Percentiles rank a stretch among this genome's conserved stretches.
Evolutionary conservation across 495 filamentous ascomycete species (phyloP).

Genomic region (Copromyces sp.): DNA sequence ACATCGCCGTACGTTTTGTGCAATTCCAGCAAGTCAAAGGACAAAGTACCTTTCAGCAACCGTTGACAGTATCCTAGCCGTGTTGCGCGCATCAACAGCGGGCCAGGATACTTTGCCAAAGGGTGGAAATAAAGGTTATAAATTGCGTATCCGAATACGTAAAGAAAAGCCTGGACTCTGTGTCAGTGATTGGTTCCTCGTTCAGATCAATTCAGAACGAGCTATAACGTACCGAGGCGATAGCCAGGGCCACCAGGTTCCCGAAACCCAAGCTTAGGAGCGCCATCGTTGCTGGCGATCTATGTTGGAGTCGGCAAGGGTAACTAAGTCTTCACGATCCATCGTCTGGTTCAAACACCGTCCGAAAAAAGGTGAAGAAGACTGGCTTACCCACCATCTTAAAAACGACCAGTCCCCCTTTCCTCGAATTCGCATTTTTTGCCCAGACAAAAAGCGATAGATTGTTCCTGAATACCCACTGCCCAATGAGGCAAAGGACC

Average conservation of each 20-base stretch:
- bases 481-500: background rate
- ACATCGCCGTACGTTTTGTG: conserved; percentile 42
- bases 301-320: background rate
- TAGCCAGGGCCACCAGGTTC: conserved; percentile 1
- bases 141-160: conserved; percentile 11
- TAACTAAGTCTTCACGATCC: background rate
- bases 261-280: conserved; percentile 1
- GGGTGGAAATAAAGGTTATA: conserved; percentile 45
- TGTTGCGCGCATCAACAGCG: conserved; percentile 30
- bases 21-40: conserved; percentile 32
- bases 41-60: conserved; percentile 24
- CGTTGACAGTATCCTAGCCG: conserved; percentile 23
- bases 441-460: background rate
- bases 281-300: conserved; percentile 3
- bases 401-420: background rate
- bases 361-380: background rate
- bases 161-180: background rate
- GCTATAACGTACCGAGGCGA: background rate
- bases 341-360: background rate
- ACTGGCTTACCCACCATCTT: background rate
- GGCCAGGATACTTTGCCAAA: conserved; percentile 40
- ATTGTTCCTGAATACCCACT: background rate
- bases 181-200: background rate
- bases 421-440: background rate
- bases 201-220: background rate